These are phyloP conservation scores for Salvia miltiorrhiza DNA, from an alignment of 257 asterid genomes.

Conservation along the genomic window DNA sequence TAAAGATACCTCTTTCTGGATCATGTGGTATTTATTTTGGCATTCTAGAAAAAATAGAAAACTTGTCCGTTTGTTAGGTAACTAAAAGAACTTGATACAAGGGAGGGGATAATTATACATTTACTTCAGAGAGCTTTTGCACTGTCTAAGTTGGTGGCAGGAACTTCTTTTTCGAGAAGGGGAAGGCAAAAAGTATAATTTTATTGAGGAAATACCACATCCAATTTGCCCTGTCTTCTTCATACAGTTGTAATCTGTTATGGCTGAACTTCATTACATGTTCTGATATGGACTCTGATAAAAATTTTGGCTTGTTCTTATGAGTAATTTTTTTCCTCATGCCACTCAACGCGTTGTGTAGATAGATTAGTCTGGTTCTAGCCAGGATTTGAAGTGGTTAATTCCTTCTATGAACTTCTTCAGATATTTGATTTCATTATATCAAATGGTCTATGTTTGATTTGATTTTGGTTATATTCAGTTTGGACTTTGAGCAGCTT, in stretches of 20 bases:
- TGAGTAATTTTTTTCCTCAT: neutral
- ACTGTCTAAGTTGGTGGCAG: constrained; percentile 19
- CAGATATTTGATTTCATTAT: neutral
- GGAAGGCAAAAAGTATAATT: neutral
- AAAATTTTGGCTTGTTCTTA: neutral
- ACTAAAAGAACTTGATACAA: constrained; percentile 9
- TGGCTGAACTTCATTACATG: constrained; percentile 1
- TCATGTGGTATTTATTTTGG: constrained; percentile 11
- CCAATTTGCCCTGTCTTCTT: constrained; percentile 8
- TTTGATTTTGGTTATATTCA: neutral
- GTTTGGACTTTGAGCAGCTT: neutral
- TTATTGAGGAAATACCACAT: constrained; percentile 9
- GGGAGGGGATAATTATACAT: constrained; percentile 18
- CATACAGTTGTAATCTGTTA: constrained; percentile 18
- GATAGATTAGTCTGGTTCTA: neutral
- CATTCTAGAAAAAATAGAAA: constrained; percentile 16
- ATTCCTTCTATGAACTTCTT: neutral
- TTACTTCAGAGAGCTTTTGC: constrained; percentile 14
- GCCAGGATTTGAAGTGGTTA: neutral
- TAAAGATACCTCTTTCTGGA: constrained; percentile 7
- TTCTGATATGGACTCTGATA: neutral
- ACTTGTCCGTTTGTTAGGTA: constrained; percentile 19
- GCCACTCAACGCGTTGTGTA: neutral
- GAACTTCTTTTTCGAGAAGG: constrained; percentile 10
- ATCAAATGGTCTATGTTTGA: too few species aligned